A percentile compares a stretch with the other conserved stretches of the same genome.
Evolutionary conservation across 805 yeast genomes (phyloP).

Genomic region (Metahyphopichia silvanorum): DNA sequence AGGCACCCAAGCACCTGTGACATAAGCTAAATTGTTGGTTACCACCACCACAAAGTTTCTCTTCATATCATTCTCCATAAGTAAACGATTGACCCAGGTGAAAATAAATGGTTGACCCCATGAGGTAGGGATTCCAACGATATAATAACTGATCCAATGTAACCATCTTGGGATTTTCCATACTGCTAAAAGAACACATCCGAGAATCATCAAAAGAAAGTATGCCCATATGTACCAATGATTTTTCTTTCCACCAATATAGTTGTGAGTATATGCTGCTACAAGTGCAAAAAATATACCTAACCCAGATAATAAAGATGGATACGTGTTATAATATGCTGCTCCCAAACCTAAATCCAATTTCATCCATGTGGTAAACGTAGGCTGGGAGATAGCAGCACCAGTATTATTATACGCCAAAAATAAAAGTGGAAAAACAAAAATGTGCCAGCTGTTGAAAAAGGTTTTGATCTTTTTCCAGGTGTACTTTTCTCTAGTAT

Average conservation of each 20-base stretch:
- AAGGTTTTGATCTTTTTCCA: conserved; percentile 10
- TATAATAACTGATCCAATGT: conserved; percentile 16
- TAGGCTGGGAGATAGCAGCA: conserved; percentile 35
- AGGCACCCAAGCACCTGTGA: conserved; percentile 40
- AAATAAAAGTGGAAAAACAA: conserved; percentile 25
- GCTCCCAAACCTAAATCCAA: conserved; percentile 27
- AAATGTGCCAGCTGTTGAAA: conserved; percentile 19
- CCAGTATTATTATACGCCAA: conserved; percentile 35
- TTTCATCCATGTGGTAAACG: conserved; percentile 46
- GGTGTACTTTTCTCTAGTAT: conserved; percentile 12
- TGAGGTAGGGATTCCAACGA: conserved; percentile 14
- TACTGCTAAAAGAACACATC: conserved; percentile 12
- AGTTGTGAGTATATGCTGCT: conserved; percentile 36
- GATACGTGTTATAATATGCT: conserved; percentile 37
- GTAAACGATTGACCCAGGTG: conserved; percentile 18
- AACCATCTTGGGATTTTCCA: conserved; percentile 18
- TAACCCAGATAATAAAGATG: conserved; percentile 35
- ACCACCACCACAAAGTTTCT: conserved; percentile 35
- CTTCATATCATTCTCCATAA: conserved; percentile 21
- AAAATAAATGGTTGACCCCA: conserved; percentile 20
- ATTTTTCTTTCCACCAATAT: conserved; percentile 22
- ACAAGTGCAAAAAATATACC: conserved; percentile 35
- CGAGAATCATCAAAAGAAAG: conserved; percentile 12
- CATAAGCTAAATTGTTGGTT: conserved; percentile 42
- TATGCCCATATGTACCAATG: conserved; percentile 9